Conservation (phyloP, 495 filamentous ascomycete genomes). For the Neurospora sp. region DNA sequence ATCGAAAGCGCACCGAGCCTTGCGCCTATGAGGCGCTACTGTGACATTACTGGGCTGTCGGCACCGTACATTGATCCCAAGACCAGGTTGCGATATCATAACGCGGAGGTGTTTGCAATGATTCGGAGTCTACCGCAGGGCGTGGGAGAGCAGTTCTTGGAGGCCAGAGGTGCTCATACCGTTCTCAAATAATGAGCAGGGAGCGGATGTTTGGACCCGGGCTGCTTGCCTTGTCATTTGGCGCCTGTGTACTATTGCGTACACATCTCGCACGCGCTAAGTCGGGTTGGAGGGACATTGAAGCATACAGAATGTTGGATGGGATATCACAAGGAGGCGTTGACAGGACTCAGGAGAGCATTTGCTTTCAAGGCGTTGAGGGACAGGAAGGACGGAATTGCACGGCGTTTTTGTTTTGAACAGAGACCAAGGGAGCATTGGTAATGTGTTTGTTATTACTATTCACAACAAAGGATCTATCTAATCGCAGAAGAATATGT, state of each 20-base stretch:
- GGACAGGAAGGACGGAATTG: not conserved
- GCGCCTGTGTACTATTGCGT: not conserved
- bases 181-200: constrained; percentile 57
- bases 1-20: constrained; percentile 85
- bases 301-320: not conserved
- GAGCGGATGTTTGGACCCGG: not conserved
- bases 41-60: constrained; percentile 85
- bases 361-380: not conserved
- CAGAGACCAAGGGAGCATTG: not conserved
- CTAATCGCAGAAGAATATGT: constrained; percentile 29
- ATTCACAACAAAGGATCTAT: not conserved
- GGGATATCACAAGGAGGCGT: not conserved
- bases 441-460: not conserved
- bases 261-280: not conserved
- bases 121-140: constrained; percentile 69
- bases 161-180: constrained; percentile 81
- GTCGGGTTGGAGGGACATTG: not conserved
- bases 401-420: not conserved
- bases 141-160: constrained; percentile 75
- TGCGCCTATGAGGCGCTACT: constrained; percentile 71
- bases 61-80: constrained; percentile 90
- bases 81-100: constrained; percentile 78
- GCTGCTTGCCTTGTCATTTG: not conserved
- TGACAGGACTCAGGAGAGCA: not conserved
- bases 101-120: constrained; percentile 78